phyloP scores from a whole-genome alignment of 2,329 filamentous ascomycete genomes.

The Leptographium radiaticola region DNA sequence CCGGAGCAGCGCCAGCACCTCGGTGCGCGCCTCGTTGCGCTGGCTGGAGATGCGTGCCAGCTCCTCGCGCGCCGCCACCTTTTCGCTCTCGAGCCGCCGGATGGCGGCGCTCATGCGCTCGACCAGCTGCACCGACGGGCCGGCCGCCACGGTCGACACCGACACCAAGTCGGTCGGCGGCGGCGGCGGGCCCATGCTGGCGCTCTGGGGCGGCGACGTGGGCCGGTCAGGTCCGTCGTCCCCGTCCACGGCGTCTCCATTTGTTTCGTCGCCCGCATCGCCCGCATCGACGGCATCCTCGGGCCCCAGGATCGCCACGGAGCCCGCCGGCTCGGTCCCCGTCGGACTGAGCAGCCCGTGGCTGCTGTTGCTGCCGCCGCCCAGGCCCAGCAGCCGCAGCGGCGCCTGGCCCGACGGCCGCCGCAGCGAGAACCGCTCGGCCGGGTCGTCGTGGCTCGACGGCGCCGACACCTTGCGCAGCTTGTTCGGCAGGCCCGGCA shows the following conservation, averaged over 20 bases:
- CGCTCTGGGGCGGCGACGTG: constrained; percentile 43
- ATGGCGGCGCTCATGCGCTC: constrained; percentile 93
- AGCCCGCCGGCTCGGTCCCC: not conserved
- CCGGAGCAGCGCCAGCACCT: constrained; percentile 83
- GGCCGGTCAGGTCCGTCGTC: constrained; percentile 42
- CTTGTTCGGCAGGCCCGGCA: constrained; percentile 25
- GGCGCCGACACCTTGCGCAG: constrained; percentile 34
- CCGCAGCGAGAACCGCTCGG: constrained; percentile 27
- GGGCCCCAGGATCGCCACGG: constrained; percentile 15
- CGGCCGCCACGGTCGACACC: constrained; percentile 77
- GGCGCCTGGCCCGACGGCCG: constrained; percentile 37
- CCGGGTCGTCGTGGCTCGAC: constrained; percentile 33
- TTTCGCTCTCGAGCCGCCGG: constrained; percentile 80
- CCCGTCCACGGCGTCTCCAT: constrained; percentile 24
- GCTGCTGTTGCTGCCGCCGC: constrained; percentile 16
- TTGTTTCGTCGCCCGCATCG: constrained; percentile 19
- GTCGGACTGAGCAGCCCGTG: constrained; percentile 25
- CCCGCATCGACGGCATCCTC: constrained; percentile 29
- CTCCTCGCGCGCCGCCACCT: constrained; percentile 80
- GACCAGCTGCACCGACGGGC: constrained; percentile 86
- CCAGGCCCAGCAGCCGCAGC: constrained; percentile 21
- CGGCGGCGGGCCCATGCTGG: constrained; percentile 33
- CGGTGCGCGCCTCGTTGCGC: constrained; percentile 78
- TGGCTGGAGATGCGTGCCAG: constrained; percentile 67
- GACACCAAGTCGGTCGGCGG: constrained; percentile 57